A percentile compares a stretch with the other conserved stretches of the same genome.
These are phyloP conservation scores for Diplodia corticola DNA, from an alignment of 2,329 filamentous ascomycete genomes.

Conservation along the genomic window DNA sequence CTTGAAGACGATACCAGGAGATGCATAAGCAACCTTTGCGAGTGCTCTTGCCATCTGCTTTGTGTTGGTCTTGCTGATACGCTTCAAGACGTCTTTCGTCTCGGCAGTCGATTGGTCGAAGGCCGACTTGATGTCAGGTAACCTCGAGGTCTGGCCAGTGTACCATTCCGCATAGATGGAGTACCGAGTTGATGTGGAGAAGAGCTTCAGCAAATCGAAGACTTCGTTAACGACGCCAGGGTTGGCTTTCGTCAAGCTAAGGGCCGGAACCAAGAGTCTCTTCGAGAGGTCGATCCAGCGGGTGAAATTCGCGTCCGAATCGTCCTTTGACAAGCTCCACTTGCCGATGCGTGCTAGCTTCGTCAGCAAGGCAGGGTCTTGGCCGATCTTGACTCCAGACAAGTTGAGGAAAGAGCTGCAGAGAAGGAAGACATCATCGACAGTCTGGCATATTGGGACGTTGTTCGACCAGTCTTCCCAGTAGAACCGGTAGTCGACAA, in stretches of 20 bases:
- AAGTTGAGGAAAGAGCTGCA: constrained; percentile 82
- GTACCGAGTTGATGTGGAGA: constrained; percentile 75
- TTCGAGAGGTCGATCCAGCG: constrained; percentile 86
- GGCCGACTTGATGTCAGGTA: constrained; percentile 74
- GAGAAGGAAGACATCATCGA: constrained; percentile 87
- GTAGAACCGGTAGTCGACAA: constrained; percentile 84
- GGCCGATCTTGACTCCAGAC: constrained; percentile 85
- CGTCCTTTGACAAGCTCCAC: constrained; percentile 70
- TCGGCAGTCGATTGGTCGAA: constrained; percentile 76
- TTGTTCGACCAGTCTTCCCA: constrained; percentile 98
- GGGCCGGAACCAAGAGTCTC: constrained; percentile 79
- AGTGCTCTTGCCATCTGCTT: constrained; percentile 82
- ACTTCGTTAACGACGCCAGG: constrained; percentile 82
- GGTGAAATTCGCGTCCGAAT: constrained; percentile 66
- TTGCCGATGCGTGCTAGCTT: constrained; percentile 86
- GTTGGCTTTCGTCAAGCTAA: constrained; percentile 84
- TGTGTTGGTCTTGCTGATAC: constrained; percentile 84
- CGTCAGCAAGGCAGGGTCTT: constrained; percentile 72
- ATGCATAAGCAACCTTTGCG: constrained; percentile 88
- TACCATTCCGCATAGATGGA: constrained; percentile 94
- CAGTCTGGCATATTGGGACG: constrained; percentile 82
- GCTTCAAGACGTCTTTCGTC: constrained; percentile 83
- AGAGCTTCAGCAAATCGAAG: constrained; percentile 78
- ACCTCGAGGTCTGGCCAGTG: constrained; percentile 71
- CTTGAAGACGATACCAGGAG: constrained; percentile 87